A percentile compares a stretch with the other conserved stretches of the same genome.
phyloP scores from a whole-genome alignment of 257 asterid species.

The Gentiana dahurica region DNA sequence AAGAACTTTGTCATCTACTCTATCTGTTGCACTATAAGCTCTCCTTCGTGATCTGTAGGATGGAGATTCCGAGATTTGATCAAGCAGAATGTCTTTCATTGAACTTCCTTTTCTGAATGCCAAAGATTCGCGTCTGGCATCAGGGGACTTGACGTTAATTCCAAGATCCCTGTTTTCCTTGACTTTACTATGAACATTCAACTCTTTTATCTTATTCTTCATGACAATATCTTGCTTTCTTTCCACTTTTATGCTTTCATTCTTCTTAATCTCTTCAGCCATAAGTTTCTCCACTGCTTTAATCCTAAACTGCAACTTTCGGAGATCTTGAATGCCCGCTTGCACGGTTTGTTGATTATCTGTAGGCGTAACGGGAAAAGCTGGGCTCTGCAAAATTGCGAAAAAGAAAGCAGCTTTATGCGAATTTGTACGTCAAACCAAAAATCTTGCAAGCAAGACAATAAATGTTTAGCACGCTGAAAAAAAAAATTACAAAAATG shows the following conservation, averaged over 20 bases:
- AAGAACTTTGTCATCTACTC: slow-evolving; percentile 64
- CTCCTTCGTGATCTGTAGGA: slow-evolving; percentile 23
- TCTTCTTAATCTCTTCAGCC: slow-evolving; percentile 33
- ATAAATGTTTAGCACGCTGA: no score
- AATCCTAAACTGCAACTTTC: slow-evolving; percentile 45
- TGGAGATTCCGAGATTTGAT: slow-evolving; percentile 50
- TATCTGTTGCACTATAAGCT: slow-evolving; percentile 20
- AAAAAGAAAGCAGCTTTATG: neutral
- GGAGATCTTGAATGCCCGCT: slow-evolving; percentile 38
- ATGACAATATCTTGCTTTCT: slow-evolving; percentile 18
- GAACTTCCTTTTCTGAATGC: slow-evolving; percentile 32
- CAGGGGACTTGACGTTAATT: slow-evolving; percentile 34
- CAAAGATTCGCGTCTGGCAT: slow-evolving; percentile 28
- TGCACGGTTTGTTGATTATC: slow-evolving; percentile 26
- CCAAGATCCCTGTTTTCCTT: slow-evolving; percentile 24
- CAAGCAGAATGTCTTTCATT: slow-evolving; percentile 91
- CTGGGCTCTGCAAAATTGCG: slow-evolving; percentile 8
- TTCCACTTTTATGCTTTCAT: slow-evolving; percentile 20
- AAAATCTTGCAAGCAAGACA: no score
- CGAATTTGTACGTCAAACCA: neutral
- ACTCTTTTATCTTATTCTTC: slow-evolving; percentile 32
- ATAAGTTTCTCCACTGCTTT: slow-evolving; percentile 41
- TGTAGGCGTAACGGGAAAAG: slow-evolving; percentile 14
- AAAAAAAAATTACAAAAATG: no score
- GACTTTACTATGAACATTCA: slow-evolving; percentile 17